Evolutionary conservation across 805 yeast species (phyloP), one percentile per base, ranked within the genome.

Genomic region (Candida loeiensis): DNA sequence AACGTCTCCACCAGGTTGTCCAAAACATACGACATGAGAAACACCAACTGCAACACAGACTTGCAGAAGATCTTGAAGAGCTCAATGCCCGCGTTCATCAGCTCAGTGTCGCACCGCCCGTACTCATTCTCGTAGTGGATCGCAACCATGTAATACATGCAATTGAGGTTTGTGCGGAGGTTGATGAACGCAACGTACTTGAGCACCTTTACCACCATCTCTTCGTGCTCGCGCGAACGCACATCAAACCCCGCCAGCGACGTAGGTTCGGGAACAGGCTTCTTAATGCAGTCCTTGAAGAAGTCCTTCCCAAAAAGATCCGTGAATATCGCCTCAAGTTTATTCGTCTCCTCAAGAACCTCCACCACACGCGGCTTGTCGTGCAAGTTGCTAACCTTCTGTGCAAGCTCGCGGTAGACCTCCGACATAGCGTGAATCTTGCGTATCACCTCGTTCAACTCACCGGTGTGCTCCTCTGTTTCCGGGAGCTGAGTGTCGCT

Each of bases 1-100:
- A 69, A 69, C 22, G 66, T 48, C 41, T 66, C 69, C 6, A 61
- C 70, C 18, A 69, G 60, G 42, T 67, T 64, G 42, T 69, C 74
- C 35, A 67, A 55, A 3, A 62, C 72, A 48, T 63, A 67, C 4
- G 70, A 59, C 65, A 68, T 67, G 34, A 69, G 65, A 48, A 64
- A 69, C 12, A 66, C 65, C 42, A 67, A 54, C 45, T 68, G 73
- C 4, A 68, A 61, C 37, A 66, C 72, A 42, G 66, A 58, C 29
- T 64, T 63, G 33, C 63, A 57, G 45, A 65, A 66, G 22, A 67
- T 64, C 44, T 68, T 68, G 48, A 66, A 69, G 6, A 69, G 50
- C 44, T 67, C 74, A 7, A 65, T 59, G 1, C 71, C 73, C 0
- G 73, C 66, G 34, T 49, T 54, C 54, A 64, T 61, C 4, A 68